These are phyloP conservation scores for Vicia villosa DNA, from an alignment of 306 rosid species.

Conservation along the genomic window DNA sequence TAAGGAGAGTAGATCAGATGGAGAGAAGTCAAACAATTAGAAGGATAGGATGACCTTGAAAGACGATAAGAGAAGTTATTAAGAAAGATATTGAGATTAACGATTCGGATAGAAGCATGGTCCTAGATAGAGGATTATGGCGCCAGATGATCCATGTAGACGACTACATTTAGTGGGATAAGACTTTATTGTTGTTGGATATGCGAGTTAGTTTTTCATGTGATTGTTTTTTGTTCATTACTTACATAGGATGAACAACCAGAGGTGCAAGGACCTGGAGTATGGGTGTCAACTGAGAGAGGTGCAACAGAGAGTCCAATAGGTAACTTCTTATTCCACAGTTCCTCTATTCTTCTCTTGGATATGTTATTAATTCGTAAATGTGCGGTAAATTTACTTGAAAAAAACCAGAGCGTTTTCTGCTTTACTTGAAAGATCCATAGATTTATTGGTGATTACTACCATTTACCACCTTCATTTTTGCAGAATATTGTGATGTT, in stretches of 20 bases:
- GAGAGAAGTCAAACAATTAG: too few relatives aligned
- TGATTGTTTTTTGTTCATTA: background rate
- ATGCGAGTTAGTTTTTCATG: background rate
- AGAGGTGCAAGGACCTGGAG: constrained; percentile 92
- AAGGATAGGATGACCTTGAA: too few relatives aligned
- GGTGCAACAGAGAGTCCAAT: constrained; percentile 88
- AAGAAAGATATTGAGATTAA: too few relatives aligned
- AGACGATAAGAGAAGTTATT: too few relatives aligned
- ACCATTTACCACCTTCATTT: background rate
- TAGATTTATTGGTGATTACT: constrained; percentile 2
- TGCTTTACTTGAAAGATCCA: constrained; percentile 19
- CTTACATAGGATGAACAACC: constrained; percentile 87
- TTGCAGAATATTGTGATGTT: constrained; percentile 88
- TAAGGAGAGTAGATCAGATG: too few relatives aligned
- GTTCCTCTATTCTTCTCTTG: background rate
- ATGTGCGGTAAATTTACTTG: constrained; percentile 20
- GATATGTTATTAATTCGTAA: constrained; percentile 2
- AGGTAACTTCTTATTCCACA: constrained; percentile 49
- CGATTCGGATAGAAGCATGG: too few relatives aligned
- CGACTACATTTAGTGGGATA: too few relatives aligned
- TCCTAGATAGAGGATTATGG: too few relatives aligned
- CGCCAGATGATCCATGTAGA: too few relatives aligned
- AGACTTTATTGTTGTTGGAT: too few relatives aligned
- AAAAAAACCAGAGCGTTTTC: background rate
- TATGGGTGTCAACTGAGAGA: constrained; percentile 86